Percentiles rank a stretch among this genome's conserved stretches.
phyloP scores from a whole-genome alignment of 805 yeast species.

The Sugiyamaella qingdaonensis region DNA sequence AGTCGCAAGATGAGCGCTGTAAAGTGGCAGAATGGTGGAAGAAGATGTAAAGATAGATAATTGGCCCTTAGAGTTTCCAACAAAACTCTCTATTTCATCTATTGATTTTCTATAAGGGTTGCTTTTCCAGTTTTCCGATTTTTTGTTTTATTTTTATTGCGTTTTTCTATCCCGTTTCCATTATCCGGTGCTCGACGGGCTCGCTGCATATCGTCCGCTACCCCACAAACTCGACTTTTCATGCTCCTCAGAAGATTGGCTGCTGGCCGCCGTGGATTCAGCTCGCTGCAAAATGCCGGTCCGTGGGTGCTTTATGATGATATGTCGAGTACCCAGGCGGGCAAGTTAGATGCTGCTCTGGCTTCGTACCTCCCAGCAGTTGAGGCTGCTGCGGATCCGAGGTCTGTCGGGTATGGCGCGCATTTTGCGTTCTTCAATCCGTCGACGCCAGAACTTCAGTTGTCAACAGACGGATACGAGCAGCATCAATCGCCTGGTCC shows the following conservation, averaged over 20 bases:
- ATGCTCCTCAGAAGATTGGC: too few relatives aligned
- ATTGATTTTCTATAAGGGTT: too few relatives aligned
- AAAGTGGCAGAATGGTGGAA: too few relatives aligned
- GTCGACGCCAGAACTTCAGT: constrained; percentile 38
- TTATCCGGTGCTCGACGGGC: too few relatives aligned
- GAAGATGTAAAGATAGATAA: too few relatives aligned
- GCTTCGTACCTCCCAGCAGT: constrained; percentile 25
- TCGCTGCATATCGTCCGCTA: neutral
- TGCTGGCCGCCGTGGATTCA: neutral
- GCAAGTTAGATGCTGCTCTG: constrained; percentile 29
- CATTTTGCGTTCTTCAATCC: constrained; percentile 70
- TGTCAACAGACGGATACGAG: constrained; percentile 78
- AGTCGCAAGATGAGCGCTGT: too few relatives aligned
- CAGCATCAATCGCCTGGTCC: constrained; percentile 63
- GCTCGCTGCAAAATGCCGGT: constrained; percentile 12
- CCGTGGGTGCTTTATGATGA: constrained; percentile 30
- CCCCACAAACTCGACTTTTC: neutral
- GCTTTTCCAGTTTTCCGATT: too few relatives aligned
- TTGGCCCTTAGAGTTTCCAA: too few relatives aligned
- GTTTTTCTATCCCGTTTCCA: too few relatives aligned
- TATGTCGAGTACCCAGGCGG: constrained; percentile 29
- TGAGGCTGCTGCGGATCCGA: neutral
- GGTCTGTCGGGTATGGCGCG: constrained; percentile 44
- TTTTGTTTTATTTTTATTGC: too few relatives aligned
- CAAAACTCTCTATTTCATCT: too few relatives aligned